A percentile compares a stretch with the other conserved stretches of the same genome.
Evolutionary conservation across 2,329 filamentous ascomycete species (phyloP).

Genomic region (Furcasterigmium furcatum): DNA sequence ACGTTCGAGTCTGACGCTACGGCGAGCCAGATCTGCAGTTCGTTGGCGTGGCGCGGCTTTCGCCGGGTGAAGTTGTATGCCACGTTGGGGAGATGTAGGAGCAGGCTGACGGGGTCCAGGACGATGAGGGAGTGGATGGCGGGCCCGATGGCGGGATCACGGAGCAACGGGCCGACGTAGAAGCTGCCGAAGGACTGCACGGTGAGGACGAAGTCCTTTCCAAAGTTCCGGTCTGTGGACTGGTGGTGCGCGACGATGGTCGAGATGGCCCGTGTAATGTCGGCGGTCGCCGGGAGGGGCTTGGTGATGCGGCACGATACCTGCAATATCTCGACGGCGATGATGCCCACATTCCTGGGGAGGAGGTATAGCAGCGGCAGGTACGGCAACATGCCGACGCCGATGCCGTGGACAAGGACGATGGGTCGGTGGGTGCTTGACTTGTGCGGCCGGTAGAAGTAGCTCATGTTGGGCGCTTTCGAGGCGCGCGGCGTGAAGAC

Average conservation of each 20-base stretch:
- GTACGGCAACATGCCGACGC: slow-evolving; percentile 65
- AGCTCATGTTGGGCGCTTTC: slow-evolving; percentile 47
- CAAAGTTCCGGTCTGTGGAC: background rate
- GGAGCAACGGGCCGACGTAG: slow-evolving; percentile 45
- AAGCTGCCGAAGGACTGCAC: slow-evolving; percentile 68
- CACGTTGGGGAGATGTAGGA: slow-evolving; percentile 67
- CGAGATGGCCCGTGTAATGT: slow-evolving; percentile 10
- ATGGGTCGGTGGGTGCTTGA: slow-evolving; percentile 55
- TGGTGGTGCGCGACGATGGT: slow-evolving; percentile 44
- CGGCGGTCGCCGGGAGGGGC: slow-evolving; percentile 18
- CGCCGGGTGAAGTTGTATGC: slow-evolving; percentile 68
- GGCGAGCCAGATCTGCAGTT: background rate
- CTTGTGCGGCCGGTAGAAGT: slow-evolving; percentile 65
- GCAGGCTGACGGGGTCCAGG: slow-evolving; percentile 63
- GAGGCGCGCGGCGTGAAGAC: slow-evolving; percentile 43
- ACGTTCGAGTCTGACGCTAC: background rate
- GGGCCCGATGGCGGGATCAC: slow-evolving; percentile 28
- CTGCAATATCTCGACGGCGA: slow-evolving; percentile 65
- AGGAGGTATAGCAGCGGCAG: slow-evolving; percentile 42
- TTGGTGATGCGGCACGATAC: slow-evolving; percentile 61
- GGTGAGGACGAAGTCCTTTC: slow-evolving; percentile 40
- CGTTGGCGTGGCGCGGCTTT: slow-evolving; percentile 24
- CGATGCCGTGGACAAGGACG: slow-evolving; percentile 69
- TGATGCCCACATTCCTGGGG: slow-evolving; percentile 50
- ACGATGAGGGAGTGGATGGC: slow-evolving; percentile 47